Conservation (phyloP, 1,139 yeast genomes). For the Protomyces gravidus region DNA sequence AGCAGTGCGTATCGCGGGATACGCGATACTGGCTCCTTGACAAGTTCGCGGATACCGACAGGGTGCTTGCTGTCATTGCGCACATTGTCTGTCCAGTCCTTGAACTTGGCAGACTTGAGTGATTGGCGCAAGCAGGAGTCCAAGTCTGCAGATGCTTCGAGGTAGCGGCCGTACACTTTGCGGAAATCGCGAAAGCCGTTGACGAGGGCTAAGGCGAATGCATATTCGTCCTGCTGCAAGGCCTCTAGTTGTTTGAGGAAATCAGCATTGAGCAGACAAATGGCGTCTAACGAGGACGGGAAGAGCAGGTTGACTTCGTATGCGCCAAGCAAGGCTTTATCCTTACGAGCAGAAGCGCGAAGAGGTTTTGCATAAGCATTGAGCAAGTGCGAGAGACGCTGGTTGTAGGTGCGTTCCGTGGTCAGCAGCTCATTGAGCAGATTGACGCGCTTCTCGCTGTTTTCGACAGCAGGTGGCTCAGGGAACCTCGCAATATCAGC, state of each 20-base stretch:
- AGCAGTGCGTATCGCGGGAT: slow-evolving; percentile 29
- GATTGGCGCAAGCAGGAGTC: slow-evolving; percentile 18
- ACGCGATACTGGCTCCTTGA: slow-evolving; percentile 29
- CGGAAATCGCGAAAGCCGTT: slow-evolving; percentile 23
- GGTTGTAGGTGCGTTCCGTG: slow-evolving; percentile 26
- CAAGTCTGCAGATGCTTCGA: slow-evolving; percentile 23
- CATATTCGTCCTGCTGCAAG: slow-evolving; percentile 3
- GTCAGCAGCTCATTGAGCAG: slow-evolving; percentile 25
- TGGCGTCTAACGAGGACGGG: slow-evolving; percentile 28
- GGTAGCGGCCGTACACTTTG: slow-evolving; percentile 25
- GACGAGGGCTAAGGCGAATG: slow-evolving; percentile 15
- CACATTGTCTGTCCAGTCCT: slow-evolving; percentile 14
- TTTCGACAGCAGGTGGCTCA: slow-evolving; percentile 6
- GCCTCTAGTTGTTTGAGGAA: slow-evolving; percentile 23
- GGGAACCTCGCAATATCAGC: slow-evolving; percentile 1
- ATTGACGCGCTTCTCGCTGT: slow-evolving; percentile 19
- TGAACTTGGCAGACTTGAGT: slow-evolving; percentile 16
- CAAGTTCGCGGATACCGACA: slow-evolving; percentile 28
- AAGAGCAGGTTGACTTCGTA: slow-evolving; percentile 27
- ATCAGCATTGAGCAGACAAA: slow-evolving; percentile 26
- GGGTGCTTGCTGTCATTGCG: slow-evolving; percentile 11
- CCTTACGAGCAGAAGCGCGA: slow-evolving; percentile 14
- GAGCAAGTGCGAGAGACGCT: slow-evolving; percentile 22
- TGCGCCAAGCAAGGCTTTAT: slow-evolving; percentile 20
- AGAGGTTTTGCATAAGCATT: slow-evolving; percentile 28